Conservation (phyloP, 2,329 filamentous ascomycete species). For the Aspergillus luchuensis region DNA sequence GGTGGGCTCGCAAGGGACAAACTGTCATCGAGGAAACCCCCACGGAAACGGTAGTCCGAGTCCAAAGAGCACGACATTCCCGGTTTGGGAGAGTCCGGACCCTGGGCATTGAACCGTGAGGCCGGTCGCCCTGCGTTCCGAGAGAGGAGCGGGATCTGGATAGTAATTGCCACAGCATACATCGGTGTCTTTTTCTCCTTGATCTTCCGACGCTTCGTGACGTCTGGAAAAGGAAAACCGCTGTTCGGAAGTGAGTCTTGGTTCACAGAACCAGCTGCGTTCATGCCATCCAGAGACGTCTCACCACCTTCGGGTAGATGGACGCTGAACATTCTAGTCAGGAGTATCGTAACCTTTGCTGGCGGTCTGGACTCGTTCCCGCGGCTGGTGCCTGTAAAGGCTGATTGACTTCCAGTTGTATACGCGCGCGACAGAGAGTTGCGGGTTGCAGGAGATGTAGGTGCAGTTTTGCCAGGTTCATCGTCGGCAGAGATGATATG, state of each 20-base stretch:
- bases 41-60: conserved; percentile 43
- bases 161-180: conserved; percentile 60
- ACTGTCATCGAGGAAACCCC: conserved; percentile 41
- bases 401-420: conserved; percentile 40
- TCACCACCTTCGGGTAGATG: conserved; percentile 52
- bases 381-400: conserved; percentile 26
- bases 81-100: conserved; percentile 34
- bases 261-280: conserved; percentile 34
- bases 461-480: conserved; percentile 29
- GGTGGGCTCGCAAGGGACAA: conserved; percentile 50
- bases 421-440: conserved; percentile 41
- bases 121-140: conserved; percentile 38
- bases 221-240: conserved; percentile 43
- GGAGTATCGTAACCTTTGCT: conserved; percentile 55
- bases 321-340: conserved; percentile 63
- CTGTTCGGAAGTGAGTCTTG: conserved; percentile 38
- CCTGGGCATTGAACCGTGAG: conserved; percentile 39
- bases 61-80: conserved; percentile 46
- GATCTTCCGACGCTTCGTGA: conserved; percentile 47
- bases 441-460: conserved; percentile 33
- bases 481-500: conserved; percentile 55
- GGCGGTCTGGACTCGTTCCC: conserved; percentile 41
- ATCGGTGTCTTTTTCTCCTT: conserved; percentile 59
- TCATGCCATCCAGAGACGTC: conserved; percentile 36
- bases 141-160: conserved; percentile 53